Conservation (phyloP, 2,329 filamentous ascomycete species). For the Zymoseptoria brevis region DNA sequence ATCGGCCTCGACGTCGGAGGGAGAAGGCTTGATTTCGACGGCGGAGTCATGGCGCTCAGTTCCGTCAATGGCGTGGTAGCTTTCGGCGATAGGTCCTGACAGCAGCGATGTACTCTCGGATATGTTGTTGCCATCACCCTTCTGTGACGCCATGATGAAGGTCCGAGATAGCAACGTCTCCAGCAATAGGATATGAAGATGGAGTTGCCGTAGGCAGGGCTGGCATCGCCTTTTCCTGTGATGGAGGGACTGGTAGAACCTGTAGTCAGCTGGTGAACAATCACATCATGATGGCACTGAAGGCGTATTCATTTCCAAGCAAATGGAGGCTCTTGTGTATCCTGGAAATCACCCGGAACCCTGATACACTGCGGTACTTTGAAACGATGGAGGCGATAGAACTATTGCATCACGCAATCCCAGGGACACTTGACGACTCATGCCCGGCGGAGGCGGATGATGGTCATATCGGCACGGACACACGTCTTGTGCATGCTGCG, state of each 20-base stretch:
- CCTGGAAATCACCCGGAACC: neutral
- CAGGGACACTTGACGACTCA: neutral
- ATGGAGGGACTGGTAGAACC: neutral
- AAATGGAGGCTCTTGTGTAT: neutral
- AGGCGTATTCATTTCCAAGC: neutral
- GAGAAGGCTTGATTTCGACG: constrained; percentile 7
- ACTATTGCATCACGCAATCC: neutral
- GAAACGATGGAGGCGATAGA: neutral
- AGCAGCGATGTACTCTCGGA: constrained; percentile 9
- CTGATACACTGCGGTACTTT: neutral
- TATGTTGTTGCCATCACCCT: neutral
- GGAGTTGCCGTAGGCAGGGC: neutral
- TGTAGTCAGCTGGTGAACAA: neutral
- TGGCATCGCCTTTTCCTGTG: neutral
- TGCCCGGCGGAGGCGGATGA: neutral
- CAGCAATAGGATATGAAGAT: neutral
- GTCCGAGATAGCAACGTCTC: neutral
- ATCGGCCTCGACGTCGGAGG: constrained; percentile 45
- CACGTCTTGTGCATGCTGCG: neutral
- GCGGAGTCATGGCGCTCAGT: constrained; percentile 7
- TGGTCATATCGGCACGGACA: neutral
- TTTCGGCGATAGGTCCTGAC: constrained; percentile 1
- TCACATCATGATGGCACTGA: neutral
- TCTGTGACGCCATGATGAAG: neutral
- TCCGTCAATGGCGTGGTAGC: constrained; percentile 7